Evolutionary conservation across 805 yeast species (phyloP), one percentile per base, ranked within the genome.

Genomic region (Saturnispora gosingensis): DNA sequence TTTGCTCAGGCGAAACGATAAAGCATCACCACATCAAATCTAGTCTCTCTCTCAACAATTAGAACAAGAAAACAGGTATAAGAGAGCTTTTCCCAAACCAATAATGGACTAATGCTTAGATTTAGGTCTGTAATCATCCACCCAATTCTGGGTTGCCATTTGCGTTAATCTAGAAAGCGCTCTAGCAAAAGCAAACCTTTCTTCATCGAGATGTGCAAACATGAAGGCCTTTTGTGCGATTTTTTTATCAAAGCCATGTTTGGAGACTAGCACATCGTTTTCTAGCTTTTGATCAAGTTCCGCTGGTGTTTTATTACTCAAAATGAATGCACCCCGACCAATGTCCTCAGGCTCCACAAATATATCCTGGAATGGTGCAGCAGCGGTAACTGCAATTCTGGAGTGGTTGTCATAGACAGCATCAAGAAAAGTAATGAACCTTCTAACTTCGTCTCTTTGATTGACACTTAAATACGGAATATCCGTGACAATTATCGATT

Each of bases 81-180:
- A 28, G 4, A 28, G 13, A 28, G 34, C 15, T 4, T 13, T 10
- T 30, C 5, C 11, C 13, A 30, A 30, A 30, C 1, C 11, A 7
- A 2, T 13, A 8, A 5, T 38, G 13, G 35, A 20, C 15, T 30
- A 28, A 20, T 44, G 27, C 11, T 44, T 24, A 45, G 9, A 46
- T 40, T 52, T 51, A 20, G 49, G 52, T 39, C 49, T 54, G 20
- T 53, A 62, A 45, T 56, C 59, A 46, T 83, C 88, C 6, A 88
- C 82, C 99, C 99, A 91, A 49, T 85, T 95, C 25, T 82, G 83
- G 5, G 96, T 85, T 58, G 95, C 83, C 97, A 91, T 91, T 59
- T 91, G 98, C 43, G 90, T 78, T 58, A 93, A 73, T 64, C 99
- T 80, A 59, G 93, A 83, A 53, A 91, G 72, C 0, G 98, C 97